These are phyloP conservation scores for Darksidea phi DNA, from an alignment of 495 filamentous ascomycete genomes.

Conservation along the genomic window DNA sequence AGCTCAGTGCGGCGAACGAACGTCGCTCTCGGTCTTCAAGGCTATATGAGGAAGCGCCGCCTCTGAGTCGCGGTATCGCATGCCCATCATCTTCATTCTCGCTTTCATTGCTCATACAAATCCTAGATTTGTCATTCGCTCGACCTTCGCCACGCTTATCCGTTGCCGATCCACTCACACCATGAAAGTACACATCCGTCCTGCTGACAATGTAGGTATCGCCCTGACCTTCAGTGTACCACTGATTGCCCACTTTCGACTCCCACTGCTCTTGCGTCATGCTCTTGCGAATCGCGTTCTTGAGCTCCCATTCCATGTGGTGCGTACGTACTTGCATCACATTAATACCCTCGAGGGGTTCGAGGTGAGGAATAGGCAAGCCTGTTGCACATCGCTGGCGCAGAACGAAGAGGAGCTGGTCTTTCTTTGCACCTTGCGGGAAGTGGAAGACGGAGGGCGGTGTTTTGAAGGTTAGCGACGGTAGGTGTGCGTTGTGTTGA, in stretches of 20 bases:
- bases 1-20: too few relatives aligned
- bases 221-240: conserved; percentile 1
- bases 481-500: not conserved
- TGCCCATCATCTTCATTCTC: too few relatives aligned
- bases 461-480: not conserved
- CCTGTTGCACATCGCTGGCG: not conserved
- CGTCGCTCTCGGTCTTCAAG: too few relatives aligned
- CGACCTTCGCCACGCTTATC: too few relatives aligned
- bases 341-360: conserved; percentile 1
- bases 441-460: conserved; percentile 4
- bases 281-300: not conserved
- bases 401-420: not conserved
- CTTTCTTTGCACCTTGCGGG: not conserved
- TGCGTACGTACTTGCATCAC: conserved; percentile 7
- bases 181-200: conserved; percentile 7
- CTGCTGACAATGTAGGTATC: not conserved
- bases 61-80: too few relatives aligned
- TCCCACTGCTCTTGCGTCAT: not conserved
- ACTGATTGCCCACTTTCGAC: not conserved
- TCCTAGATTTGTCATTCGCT: too few relatives aligned
- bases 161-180: not conserved
- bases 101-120: too few relatives aligned
- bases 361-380: not conserved
- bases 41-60: too few relatives aligned
- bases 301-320: conserved; percentile 12